These are phyloP conservation scores for Phytophthora kernoviae DNA, from an alignment of 352 stramenopile genomes.

Conservation along the genomic window DNA sequence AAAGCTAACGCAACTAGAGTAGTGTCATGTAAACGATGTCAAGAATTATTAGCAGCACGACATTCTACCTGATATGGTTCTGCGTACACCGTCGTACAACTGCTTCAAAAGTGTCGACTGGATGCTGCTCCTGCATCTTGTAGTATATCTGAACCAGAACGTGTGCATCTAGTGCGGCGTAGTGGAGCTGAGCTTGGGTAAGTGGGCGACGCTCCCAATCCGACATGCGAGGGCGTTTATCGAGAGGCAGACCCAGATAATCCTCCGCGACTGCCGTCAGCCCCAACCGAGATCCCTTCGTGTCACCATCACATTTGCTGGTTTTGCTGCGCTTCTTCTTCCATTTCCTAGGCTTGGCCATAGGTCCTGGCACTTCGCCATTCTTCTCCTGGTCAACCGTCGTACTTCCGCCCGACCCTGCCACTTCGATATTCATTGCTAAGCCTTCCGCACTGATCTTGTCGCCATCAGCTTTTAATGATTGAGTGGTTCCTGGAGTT, in stretches of 20 bases:
- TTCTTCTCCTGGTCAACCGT: background rate
- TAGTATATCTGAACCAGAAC: slow-evolving; percentile 68
- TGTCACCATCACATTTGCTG: slow-evolving; percentile 5
- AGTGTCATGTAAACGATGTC: background rate
- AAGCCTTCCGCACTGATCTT: slow-evolving; percentile 11
- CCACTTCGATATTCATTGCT: slow-evolving; percentile 8
- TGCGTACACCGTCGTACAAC: slow-evolving; percentile 46
- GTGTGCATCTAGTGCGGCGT: slow-evolving; percentile 73
- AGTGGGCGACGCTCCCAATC: slow-evolving; percentile 79
- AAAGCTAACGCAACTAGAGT: background rate
- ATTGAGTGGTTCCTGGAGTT: slow-evolving; percentile 3
- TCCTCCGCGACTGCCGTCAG: slow-evolving; percentile 54
- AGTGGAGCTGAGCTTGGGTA: slow-evolving; percentile 65
- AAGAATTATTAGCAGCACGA: no score
- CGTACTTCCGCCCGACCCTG: slow-evolving; percentile 7
- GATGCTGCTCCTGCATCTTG: slow-evolving; percentile 51
- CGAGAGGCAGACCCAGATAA: slow-evolving; percentile 69
- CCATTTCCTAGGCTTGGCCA: slow-evolving; percentile 18
- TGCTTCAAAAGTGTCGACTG: slow-evolving; percentile 30
- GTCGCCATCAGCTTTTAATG: slow-evolving; percentile 5
- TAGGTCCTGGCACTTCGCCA: background rate
- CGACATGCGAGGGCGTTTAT: slow-evolving; percentile 77
- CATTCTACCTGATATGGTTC: slow-evolving; percentile 39
- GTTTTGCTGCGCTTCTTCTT: slow-evolving; percentile 34
- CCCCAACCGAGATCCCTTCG: slow-evolving; percentile 36